These are phyloP conservation scores for Boletus sensibilis DNA, from an alignment of 768 basidiomycete species.

Conservation along the genomic window DNA sequence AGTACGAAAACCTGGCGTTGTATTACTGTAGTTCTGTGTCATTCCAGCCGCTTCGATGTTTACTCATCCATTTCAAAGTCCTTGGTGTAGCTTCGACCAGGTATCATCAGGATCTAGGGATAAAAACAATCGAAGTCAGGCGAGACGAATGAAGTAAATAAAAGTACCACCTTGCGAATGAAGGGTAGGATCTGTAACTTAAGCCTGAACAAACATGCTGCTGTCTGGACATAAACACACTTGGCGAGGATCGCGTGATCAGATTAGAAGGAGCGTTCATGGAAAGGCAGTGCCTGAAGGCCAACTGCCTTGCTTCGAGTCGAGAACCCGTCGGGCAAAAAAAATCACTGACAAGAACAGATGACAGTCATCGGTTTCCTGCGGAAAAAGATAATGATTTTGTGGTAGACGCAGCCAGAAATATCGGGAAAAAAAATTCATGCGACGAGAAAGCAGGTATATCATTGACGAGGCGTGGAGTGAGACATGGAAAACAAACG, in stretches of 20 bases:
- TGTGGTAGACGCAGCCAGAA: neutral
- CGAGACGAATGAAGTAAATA: neutral
- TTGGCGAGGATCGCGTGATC: neutral
- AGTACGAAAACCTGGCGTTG: constrained; percentile 3
- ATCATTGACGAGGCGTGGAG: neutral
- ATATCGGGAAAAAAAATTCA: neutral
- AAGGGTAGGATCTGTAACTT: too few relatives aligned
- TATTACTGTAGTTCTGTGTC: neutral
- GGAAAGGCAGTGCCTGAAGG: neutral
- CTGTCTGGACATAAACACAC: neutral
- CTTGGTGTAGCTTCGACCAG: neutral
- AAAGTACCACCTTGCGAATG: neutral
- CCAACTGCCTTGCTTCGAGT: neutral
- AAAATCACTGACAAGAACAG: neutral
- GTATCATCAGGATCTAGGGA: neutral
- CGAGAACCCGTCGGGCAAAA: neutral
- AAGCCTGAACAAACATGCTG: neutral
- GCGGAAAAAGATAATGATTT: neutral
- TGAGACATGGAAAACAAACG: neutral
- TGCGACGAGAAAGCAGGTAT: neutral
- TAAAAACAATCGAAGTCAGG: neutral
- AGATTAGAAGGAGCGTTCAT: neutral
- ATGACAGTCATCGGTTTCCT: neutral
- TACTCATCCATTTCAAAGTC: neutral
- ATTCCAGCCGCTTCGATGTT: neutral